Percentiles rank a stretch among this genome's conserved stretches.
phyloP scores from a whole-genome alignment of 345 rosid species.

The Rhizophora apiculata region DNA sequence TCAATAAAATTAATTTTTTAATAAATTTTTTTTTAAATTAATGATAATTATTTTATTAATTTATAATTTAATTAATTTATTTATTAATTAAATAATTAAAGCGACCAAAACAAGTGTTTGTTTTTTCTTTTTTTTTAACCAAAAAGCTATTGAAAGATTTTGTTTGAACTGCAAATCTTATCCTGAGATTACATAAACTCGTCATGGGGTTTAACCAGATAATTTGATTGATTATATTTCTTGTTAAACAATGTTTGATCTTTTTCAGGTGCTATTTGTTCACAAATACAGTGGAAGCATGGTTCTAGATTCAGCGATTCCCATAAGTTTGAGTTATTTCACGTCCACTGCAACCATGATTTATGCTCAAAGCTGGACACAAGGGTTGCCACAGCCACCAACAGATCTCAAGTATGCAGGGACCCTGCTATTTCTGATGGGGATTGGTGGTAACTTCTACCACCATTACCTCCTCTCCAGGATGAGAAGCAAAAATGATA shows the following conservation, averaged over 20 bases:
- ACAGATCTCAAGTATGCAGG: conserved; percentile 47
- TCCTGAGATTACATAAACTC: too few relatives aligned
- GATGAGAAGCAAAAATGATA: conserved; percentile 39
- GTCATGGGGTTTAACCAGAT: background rate
- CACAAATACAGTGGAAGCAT: conserved; percentile 61
- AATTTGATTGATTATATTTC: background rate
- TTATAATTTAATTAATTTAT: too few relatives aligned
- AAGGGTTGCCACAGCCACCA: conserved; percentile 36
- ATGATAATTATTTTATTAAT: too few relatives aligned
- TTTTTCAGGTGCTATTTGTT: conserved; percentile 43
- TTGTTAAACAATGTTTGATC: too few relatives aligned
- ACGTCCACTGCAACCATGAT: conserved; percentile 34
- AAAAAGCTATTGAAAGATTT: too few relatives aligned
- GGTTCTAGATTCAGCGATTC: conserved; percentile 30
- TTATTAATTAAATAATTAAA: too few relatives aligned
- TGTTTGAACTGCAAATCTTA: too few relatives aligned
- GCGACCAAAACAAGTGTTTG: background rate
- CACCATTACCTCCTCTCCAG: conserved; percentile 67
- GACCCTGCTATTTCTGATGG: conserved; percentile 42
- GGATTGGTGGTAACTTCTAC: conserved; percentile 68
- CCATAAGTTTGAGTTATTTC: conserved; percentile 41
- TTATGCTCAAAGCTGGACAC: conserved; percentile 42
- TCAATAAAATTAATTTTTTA: too few relatives aligned
- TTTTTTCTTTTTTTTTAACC: too few relatives aligned
- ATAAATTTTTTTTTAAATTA: too few relatives aligned